Conservation (phyloP, 345 rosid species). For the Passiflora organensis region DNA sequence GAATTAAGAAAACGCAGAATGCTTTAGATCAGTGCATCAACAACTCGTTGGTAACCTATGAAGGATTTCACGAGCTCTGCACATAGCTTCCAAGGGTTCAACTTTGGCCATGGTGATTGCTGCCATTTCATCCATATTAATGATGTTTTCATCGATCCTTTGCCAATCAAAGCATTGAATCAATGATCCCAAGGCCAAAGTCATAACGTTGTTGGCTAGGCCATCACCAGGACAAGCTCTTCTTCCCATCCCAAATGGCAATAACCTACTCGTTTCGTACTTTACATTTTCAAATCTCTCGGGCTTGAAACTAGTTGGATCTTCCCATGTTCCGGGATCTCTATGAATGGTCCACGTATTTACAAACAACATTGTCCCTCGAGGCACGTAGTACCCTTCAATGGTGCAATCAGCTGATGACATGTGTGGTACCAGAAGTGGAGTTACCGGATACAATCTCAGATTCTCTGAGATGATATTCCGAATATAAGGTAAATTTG, state of each 20-base stretch:
- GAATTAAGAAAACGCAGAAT: no score
- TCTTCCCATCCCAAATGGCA: conserved; percentile 1
- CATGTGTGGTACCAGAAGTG: not conserved
- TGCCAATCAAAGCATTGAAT: conserved; percentile 3
- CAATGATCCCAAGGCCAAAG: not conserved
- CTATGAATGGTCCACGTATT: not conserved
- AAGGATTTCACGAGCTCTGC: not conserved
- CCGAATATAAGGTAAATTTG: not conserved
- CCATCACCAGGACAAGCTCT: not conserved
- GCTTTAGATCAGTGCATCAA: no score
- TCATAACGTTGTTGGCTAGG: not conserved
- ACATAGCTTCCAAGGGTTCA: not conserved
- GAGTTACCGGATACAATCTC: not conserved
- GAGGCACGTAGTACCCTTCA: not conserved
- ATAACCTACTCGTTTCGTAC: not conserved
- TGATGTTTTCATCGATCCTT: not conserved
- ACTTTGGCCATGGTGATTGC: not conserved
- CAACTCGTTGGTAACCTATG: no score
- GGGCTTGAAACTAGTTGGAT: not conserved
- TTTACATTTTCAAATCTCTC: conserved; percentile 1
- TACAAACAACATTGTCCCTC: not conserved
- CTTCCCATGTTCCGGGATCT: not conserved
- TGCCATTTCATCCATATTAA: not conserved
- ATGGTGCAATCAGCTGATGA: not conserved
- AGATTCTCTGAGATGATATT: not conserved